Percentiles rank a stretch among this genome's conserved stretches.
These are phyloP conservation scores for Stagonosporopsis rhizophila DNA, from an alignment of 2,329 filamentous ascomycete genomes.

Conservation along the genomic window DNA sequence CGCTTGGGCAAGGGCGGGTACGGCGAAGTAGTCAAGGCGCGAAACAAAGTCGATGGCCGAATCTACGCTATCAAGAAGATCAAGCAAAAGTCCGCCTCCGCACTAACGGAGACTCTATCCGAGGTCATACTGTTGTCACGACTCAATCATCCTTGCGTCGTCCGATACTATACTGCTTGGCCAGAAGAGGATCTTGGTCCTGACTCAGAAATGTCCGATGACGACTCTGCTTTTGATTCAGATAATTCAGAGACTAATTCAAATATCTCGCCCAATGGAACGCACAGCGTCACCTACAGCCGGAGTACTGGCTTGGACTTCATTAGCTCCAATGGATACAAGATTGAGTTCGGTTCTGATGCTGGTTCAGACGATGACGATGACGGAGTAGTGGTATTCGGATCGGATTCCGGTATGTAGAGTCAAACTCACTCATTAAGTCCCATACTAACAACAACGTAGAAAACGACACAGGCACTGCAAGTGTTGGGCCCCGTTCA, in stretches of 20 bases:
- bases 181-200: conserved; percentile 71
- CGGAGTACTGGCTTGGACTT: conserved; percentile 85
- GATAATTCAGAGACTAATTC: conserved; percentile 38
- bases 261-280: conserved; percentile 35
- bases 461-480: conserved; percentile 57
- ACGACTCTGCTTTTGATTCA: conserved; percentile 36
- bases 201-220: conserved; percentile 49
- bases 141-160: conserved; percentile 85
- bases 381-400: conserved; percentile 43
- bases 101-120: conserved; percentile 79
- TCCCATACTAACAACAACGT: conserved; percentile 9
- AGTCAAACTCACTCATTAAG: background rate
- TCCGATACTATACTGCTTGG: conserved; percentile 96
- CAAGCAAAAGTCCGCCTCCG: conserved; percentile 76
- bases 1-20: conserved; percentile 92
- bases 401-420: conserved; percentile 47
- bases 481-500: conserved; percentile 42
- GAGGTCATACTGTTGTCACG: conserved; percentile 90
- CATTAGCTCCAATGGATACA: conserved; percentile 83
- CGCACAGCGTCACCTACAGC: conserved; percentile 63
- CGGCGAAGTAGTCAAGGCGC: conserved; percentile 93
- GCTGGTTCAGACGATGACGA: conserved; percentile 51
- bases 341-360: conserved; percentile 78
- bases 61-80: conserved; percentile 98
- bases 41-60: conserved; percentile 91